phyloP scores from a whole-genome alignment of 306 rosid genomes.

The Lathyrus aphaca region DNA sequence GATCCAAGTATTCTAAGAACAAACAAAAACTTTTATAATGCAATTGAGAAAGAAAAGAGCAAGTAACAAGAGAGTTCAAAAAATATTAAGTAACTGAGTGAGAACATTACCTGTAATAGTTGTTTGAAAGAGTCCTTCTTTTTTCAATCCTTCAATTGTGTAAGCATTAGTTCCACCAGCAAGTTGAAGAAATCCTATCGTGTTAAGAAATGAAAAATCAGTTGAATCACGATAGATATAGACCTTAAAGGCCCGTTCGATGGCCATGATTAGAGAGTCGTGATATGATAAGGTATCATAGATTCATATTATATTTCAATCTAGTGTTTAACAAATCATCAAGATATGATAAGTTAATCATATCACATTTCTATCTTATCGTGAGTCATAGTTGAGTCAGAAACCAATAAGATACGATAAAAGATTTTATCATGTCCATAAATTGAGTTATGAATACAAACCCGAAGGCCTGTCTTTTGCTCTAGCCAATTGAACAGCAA shows the following conservation, averaged over 20 bases:
- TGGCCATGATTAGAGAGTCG: not conserved
- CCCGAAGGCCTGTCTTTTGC: slow-evolving; percentile 73
- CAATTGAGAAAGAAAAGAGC: slow-evolving; percentile 3
- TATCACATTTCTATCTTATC: not conserved
- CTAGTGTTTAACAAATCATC: not conserved
- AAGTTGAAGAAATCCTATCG: slow-evolving; percentile 85
- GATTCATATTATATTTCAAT: not conserved
- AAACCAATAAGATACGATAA: not conserved
- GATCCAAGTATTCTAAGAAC: slow-evolving; percentile 45
- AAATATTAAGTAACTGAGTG: slow-evolving; percentile 1
- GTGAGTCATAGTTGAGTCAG: not conserved
- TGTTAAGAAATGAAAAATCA: slow-evolving; percentile 24
- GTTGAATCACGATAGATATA: slow-evolving; percentile 13
- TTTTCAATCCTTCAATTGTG: slow-evolving; percentile 77
- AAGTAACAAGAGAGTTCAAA: slow-evolving; percentile 10
- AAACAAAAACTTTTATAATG: not conserved
- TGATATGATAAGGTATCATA: not conserved
- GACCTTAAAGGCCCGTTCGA: not conserved
- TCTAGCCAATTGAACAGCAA: slow-evolving; percentile 66
- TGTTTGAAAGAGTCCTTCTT: slow-evolving; percentile 64
- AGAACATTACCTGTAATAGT: slow-evolving; percentile 42
- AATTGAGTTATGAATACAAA: slow-evolving; percentile 40
- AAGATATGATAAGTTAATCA: not conserved
- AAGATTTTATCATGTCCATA: not conserved
- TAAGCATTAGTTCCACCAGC: slow-evolving; percentile 96